These are phyloP conservation scores for Lumnitzera littorea DNA, from an alignment of 345 rosid genomes.

Conservation along the genomic window DNA sequence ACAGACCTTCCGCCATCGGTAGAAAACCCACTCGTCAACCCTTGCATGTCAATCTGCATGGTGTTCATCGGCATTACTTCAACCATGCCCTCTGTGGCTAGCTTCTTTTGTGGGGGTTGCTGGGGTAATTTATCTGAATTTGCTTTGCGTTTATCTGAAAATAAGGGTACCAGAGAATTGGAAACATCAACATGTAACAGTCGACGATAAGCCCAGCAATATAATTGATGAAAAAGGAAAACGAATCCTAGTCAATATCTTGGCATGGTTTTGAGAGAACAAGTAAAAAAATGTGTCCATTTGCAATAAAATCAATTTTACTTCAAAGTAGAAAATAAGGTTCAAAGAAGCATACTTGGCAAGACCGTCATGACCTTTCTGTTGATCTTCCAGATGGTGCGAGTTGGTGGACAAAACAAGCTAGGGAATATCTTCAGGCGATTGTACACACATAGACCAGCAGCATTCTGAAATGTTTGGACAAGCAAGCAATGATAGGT, in stretches of 20 bases:
- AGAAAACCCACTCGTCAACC: slow-evolving; percentile 30
- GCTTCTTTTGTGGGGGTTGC: slow-evolving; percentile 61
- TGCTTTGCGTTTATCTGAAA: slow-evolving; percentile 72
- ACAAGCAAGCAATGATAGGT: slow-evolving; percentile 6
- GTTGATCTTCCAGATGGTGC: slow-evolving; percentile 38
- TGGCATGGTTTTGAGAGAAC: too few species aligned
- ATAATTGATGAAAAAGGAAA: too few species aligned
- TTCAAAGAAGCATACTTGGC: slow-evolving; percentile 36
- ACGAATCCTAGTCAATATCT: too few species aligned
- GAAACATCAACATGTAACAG: too few species aligned
- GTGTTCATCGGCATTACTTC: slow-evolving; percentile 49
- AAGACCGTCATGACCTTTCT: slow-evolving; percentile 23
- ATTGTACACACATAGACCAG: slow-evolving; percentile 65
- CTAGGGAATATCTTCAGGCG: slow-evolving; percentile 46
- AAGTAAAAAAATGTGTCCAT: too few species aligned
- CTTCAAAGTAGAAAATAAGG: neutral
- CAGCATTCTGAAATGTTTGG: slow-evolving; percentile 47
- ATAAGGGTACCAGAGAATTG: neutral
- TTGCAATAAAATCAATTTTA: neutral
- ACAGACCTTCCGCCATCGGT: slow-evolving; percentile 26
- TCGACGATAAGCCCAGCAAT: too few species aligned
- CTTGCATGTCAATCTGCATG: slow-evolving; percentile 45
- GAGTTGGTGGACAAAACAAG: slow-evolving; percentile 45
- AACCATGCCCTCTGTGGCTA: slow-evolving; percentile 32
- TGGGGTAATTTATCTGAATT: slow-evolving; percentile 54